phyloP scores from a whole-genome alignment of 805 yeast genomes.

The Priceomyces castillae region DNA sequence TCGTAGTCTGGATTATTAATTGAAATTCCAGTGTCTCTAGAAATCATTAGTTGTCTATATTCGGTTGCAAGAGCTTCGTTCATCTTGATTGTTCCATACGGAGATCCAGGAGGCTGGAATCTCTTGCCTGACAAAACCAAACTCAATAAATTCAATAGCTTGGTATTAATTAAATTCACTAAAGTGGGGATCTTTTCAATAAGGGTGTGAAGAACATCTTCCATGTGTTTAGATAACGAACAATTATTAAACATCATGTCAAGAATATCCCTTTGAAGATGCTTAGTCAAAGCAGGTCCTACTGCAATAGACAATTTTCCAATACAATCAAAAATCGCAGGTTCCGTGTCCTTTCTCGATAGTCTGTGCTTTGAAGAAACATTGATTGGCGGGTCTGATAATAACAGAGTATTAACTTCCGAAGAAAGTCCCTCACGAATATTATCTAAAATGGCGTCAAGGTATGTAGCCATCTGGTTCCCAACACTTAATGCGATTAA shows the following conservation, averaged over 20 bases:
- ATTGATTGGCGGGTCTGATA: slow-evolving; percentile 31
- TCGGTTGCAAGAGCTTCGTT: slow-evolving; percentile 67
- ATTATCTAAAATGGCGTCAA: slow-evolving; percentile 83
- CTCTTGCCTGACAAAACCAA: slow-evolving; percentile 75
- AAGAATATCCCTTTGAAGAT: slow-evolving; percentile 75
- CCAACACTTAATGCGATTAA: slow-evolving; percentile 77
- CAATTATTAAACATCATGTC: slow-evolving; percentile 73
- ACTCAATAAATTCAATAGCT: slow-evolving; percentile 68
- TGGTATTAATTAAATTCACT: slow-evolving; percentile 66
- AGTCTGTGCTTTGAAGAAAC: slow-evolving; percentile 52
- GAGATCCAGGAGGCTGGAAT: slow-evolving; percentile 84
- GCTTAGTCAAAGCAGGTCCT: slow-evolving; percentile 90
- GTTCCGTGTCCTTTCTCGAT: slow-evolving; percentile 68
- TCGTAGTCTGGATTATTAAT: slow-evolving; percentile 34
- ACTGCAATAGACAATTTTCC: slow-evolving; percentile 84
- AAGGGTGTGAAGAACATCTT: slow-evolving; percentile 66
- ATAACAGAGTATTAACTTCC: slow-evolving; percentile 35
- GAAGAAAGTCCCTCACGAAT: slow-evolving; percentile 70
- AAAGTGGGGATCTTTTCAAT: slow-evolving; percentile 77
- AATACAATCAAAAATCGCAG: slow-evolving; percentile 84
- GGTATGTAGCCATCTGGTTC: slow-evolving; percentile 79
- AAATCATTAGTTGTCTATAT: slow-evolving; percentile 70
- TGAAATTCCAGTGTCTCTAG: slow-evolving; percentile 60
- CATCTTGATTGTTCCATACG: slow-evolving; percentile 59
- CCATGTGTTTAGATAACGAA: slow-evolving; percentile 80